Evolutionary conservation across 2,329 filamentous ascomycete species (phyloP).

Genomic region (Diaporthe sp.): DNA sequence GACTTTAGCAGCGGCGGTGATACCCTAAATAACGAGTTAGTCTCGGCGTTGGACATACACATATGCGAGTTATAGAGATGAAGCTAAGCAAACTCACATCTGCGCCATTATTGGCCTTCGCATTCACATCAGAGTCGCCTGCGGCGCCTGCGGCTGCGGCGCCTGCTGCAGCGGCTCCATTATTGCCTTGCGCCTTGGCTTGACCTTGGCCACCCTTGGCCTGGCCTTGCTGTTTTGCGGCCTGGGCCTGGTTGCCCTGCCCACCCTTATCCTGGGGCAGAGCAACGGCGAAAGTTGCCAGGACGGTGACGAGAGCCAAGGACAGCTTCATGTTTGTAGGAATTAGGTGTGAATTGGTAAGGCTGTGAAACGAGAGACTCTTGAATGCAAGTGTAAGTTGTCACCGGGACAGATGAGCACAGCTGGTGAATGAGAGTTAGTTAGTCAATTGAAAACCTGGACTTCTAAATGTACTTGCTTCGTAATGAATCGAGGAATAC

Average conservation of each 20-base stretch:
- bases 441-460: not conserved
- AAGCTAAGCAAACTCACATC: conserved; percentile 1
- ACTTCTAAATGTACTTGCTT: not conserved
- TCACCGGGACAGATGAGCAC: conserved; percentile 29
- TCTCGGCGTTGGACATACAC: not conserved
- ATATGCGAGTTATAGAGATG: no score
- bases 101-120: conserved; percentile 30
- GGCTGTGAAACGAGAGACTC: not conserved
- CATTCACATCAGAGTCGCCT: conserved; percentile 19
- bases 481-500: conserved; percentile 3
- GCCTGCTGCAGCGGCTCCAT: not conserved
- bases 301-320: conserved; percentile 23
- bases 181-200: conserved; percentile 4
- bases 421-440: conserved; percentile 4
- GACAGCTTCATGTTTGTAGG: conserved; percentile 21
- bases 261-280: not conserved
- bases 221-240: not conserved
- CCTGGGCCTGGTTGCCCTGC: not conserved
- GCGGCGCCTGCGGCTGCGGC: not conserved
- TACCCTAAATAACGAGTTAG: not conserved
- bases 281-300: conserved; percentile 31
- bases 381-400: not conserved
- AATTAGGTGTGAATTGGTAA: not conserved
- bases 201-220: conserved; percentile 2
- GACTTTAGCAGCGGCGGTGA: conserved; percentile 25